Evolutionary conservation across 306 rosid species (phyloP).

Genomic region (Calophaca sinica): DNA sequence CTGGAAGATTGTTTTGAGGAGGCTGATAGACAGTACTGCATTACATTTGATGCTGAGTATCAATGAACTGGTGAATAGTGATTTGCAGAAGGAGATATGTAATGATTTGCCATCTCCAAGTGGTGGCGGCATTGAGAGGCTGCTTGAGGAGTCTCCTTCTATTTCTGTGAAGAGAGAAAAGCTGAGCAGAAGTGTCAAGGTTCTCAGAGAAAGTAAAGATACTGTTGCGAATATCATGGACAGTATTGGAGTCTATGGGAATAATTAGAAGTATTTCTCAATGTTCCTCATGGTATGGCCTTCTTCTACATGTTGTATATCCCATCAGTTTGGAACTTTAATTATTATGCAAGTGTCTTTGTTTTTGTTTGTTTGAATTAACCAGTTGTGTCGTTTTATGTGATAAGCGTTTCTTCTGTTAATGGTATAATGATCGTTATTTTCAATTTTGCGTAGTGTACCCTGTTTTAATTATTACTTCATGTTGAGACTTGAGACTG

Average conservation of each 20-base stretch:
- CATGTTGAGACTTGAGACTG: too few relatives aligned
- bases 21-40: conserved; percentile 57
- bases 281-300: not conserved
- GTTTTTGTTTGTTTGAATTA: not conserved
- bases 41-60: conserved; percentile 53
- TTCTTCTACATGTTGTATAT: too few relatives aligned
- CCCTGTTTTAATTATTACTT: too few relatives aligned
- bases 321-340: not conserved
- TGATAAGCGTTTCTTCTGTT: too few relatives aligned
- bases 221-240: conserved; percentile 54
- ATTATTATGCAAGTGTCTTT: not conserved
- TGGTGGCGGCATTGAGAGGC: conserved; percentile 51
- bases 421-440: too few relatives aligned
- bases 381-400: too few relatives aligned
- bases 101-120: conserved; percentile 33
- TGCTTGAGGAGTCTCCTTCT: conserved; percentile 62
- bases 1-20: conserved; percentile 59
- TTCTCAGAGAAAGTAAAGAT: conserved; percentile 48
- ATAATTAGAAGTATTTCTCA: not conserved
- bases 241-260: conserved; percentile 33
- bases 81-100: conserved; percentile 50
- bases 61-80: conserved; percentile 41
- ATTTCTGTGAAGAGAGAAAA: conserved; percentile 46
- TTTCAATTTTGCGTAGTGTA: too few relatives aligned
- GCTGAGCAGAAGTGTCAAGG: conserved; percentile 45